Evolutionary conservation across 2,329 filamentous ascomycete species (phyloP).

Genomic region (Aureobasidium sp.): DNA sequence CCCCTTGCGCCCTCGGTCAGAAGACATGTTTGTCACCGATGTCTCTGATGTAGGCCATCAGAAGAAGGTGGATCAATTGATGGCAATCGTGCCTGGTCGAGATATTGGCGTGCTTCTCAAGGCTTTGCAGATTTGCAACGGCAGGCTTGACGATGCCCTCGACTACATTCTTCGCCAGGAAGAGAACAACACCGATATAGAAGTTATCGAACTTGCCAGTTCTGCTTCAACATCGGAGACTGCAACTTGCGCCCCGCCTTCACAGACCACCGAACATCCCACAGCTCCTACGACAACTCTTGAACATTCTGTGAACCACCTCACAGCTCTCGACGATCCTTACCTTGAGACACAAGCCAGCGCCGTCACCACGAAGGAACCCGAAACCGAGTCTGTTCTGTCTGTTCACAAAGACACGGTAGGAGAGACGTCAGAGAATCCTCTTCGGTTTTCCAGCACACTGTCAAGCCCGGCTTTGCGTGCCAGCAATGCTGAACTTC

Average conservation of each 20-base stretch:
- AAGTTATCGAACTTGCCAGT: slow-evolving; percentile 25
- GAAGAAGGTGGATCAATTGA: slow-evolving; percentile 47
- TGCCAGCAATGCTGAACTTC: background rate
- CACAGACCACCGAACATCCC: too few relatives aligned
- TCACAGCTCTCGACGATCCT: too few relatives aligned
- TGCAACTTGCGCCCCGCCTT: background rate
- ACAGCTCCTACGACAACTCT: background rate
- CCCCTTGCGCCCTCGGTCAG: background rate
- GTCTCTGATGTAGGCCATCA: slow-evolving; percentile 44
- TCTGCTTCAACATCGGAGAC: slow-evolving; percentile 20
- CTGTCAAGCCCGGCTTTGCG: background rate
- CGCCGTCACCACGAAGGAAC: background rate
- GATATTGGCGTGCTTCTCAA: slow-evolving; percentile 43
- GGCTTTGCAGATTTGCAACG: slow-evolving; percentile 44
- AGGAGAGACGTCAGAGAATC: background rate
- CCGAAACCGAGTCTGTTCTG: background rate
- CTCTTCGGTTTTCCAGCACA: background rate
- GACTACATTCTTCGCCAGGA: slow-evolving; percentile 38
- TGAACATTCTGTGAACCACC: background rate
- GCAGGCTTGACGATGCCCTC: slow-evolving; percentile 50
- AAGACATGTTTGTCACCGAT: slow-evolving; percentile 40
- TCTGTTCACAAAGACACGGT: background rate
- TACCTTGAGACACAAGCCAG: background rate
- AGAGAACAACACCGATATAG: slow-evolving; percentile 11
- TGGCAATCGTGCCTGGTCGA: slow-evolving; percentile 40